Percentiles rank a stretch among this genome's conserved stretches.
Evolutionary conservation across 2,329 filamentous ascomycete species (phyloP).

Genomic region (Calonectria naviculata): DNA sequence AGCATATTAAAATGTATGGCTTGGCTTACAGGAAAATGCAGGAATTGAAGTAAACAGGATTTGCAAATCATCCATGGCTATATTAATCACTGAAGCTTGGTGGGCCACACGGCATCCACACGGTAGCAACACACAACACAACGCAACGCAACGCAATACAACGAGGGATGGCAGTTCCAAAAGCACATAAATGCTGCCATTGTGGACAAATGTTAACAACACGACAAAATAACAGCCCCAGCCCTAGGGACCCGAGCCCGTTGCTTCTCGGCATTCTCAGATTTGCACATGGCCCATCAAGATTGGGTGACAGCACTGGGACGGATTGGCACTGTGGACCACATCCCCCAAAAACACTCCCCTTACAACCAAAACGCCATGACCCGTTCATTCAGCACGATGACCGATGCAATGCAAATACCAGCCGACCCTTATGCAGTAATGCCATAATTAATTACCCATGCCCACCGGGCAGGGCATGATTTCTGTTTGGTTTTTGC

Average conservation of each 20-base stretch:
- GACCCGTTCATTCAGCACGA: slow-evolving; percentile 39
- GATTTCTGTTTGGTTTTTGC: slow-evolving; percentile 33
- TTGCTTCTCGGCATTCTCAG: slow-evolving; percentile 25
- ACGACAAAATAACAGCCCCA: slow-evolving; percentile 15
- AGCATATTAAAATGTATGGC: not conserved
- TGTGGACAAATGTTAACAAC: slow-evolving; percentile 23
- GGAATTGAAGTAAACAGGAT: not conserved
- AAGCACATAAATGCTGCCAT: slow-evolving; percentile 15
- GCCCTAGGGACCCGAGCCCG: not conserved
- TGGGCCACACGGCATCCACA: slow-evolving; percentile 2
- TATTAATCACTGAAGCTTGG: not conserved
- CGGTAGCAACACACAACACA: slow-evolving; percentile 1
- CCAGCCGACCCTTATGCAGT: slow-evolving; percentile 43
- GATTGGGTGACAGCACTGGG: slow-evolving; percentile 13
- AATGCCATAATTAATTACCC: slow-evolving; percentile 48
- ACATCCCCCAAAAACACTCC: slow-evolving; percentile 18
- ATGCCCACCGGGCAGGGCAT: slow-evolving; percentile 33
- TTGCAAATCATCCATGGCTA: not conserved
- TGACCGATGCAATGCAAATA: slow-evolving; percentile 44
- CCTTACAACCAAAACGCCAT: slow-evolving; percentile 42
- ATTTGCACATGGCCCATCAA: slow-evolving; percentile 24
- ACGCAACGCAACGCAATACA: slow-evolving; percentile 1
- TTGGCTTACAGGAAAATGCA: no score
- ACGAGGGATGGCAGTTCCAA: not conserved
- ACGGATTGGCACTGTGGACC: slow-evolving; percentile 15